Evolutionary conservation across 495 filamentous ascomycete species (phyloP).

Genomic region (Aspergillus nanangensis): DNA sequence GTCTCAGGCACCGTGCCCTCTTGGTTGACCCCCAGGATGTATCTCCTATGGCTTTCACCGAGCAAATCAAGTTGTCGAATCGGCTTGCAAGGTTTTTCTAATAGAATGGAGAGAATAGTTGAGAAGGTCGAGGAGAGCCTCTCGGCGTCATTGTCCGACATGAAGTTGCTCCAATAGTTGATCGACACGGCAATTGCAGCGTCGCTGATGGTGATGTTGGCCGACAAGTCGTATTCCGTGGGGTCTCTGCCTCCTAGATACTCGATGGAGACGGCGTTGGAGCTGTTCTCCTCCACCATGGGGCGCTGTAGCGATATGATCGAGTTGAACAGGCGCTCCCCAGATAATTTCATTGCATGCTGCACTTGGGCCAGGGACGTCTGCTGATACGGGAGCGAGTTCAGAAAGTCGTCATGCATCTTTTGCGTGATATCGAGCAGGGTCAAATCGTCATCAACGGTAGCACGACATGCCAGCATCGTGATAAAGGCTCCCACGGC

Average conservation of each 20-base stretch:
- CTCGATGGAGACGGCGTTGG: background rate
- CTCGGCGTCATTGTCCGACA: too few species aligned
- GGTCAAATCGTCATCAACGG: background rate
- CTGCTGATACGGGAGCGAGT: background rate
- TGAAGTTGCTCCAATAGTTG: background rate
- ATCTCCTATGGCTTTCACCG: too few species aligned
- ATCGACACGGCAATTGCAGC: background rate
- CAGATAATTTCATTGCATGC: background rate
- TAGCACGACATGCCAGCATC: slow-evolving; percentile 29
- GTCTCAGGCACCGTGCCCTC: too few species aligned
- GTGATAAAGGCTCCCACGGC: slow-evolving; percentile 33
- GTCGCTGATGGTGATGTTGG: background rate
- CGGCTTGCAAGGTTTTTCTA: too few species aligned
- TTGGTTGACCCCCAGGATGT: too few species aligned
- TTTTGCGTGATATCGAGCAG: background rate
- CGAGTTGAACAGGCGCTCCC: background rate
- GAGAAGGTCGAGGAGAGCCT: too few species aligned
- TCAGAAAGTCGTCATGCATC: background rate
- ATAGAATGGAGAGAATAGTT: too few species aligned
- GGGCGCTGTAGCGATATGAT: background rate
- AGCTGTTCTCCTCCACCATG: background rate
- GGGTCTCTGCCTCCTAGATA: background rate
- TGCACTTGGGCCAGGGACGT: background rate
- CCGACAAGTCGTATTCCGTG: background rate
- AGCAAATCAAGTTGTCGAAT: too few species aligned